These are phyloP conservation scores for Incumbomyces lentus DNA, from an alignment of 2,329 filamentous ascomycete species.

Conservation along the genomic window DNA sequence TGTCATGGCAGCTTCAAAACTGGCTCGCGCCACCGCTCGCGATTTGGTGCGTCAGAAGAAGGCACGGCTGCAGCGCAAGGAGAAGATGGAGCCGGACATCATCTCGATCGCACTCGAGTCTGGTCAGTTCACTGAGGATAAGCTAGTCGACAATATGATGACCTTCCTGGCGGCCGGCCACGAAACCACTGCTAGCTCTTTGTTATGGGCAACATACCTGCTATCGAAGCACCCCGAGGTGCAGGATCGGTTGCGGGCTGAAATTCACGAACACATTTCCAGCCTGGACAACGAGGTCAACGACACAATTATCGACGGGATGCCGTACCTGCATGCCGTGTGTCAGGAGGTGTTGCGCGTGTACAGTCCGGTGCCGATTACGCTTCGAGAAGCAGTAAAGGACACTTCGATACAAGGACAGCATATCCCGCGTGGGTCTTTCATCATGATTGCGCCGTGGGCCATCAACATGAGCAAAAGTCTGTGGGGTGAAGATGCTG, in stretches of 20 bases:
- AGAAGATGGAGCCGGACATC: conserved; percentile 57
- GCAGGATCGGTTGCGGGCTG: conserved; percentile 21
- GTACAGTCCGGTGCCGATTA: conserved; percentile 61
- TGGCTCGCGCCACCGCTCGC: conserved; percentile 56
- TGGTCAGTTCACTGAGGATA: conserved; percentile 64
- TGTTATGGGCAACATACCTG: conserved; percentile 24
- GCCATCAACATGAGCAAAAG: conserved; percentile 59
- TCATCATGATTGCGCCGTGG: conserved; percentile 53
- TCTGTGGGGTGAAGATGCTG: conserved; percentile 69
- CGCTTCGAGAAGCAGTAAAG: conserved; percentile 52
- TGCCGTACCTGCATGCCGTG: conserved; percentile 72
- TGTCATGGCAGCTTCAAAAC: conserved; percentile 44
- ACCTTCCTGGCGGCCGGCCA: conserved; percentile 67
- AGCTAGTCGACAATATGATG: conserved; percentile 82
- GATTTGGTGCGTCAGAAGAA: conserved; percentile 64
- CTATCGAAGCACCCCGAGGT: conserved; percentile 22
- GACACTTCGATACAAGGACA: conserved; percentile 58
- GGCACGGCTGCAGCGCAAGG: conserved; percentile 37
- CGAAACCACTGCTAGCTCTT: conserved; percentile 24
- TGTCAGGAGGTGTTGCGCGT: conserved; percentile 67
- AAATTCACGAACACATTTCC: conserved; percentile 21
- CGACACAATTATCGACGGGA: conserved; percentile 49
- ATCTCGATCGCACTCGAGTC: conserved; percentile 69
- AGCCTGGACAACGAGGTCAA: conserved; percentile 23
- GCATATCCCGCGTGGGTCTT: conserved; percentile 59